Percentiles rank a stretch among this genome's conserved stretches.
phyloP scores from a whole-genome alignment of 495 filamentous ascomycete genomes.

The Parathielavia hyrcaniae region DNA sequence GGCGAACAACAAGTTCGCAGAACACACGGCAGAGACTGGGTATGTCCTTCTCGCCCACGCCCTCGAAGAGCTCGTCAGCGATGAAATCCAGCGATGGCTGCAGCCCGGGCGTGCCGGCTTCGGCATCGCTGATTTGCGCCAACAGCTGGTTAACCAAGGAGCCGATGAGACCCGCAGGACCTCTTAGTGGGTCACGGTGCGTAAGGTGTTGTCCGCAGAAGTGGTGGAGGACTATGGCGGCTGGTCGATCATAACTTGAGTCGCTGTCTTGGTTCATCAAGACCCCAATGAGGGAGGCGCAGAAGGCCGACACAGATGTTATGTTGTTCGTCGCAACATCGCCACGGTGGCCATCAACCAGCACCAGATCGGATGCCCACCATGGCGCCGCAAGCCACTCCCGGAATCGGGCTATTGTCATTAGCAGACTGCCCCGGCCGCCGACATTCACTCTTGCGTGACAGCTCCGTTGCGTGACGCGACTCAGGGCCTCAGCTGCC shows the following conservation, averaged over 20 bases:
- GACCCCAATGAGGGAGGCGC: not conserved
- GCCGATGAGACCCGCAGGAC: not conserved
- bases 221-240: conserved; percentile 1
- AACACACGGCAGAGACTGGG: not conserved
- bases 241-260: not conserved
- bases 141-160: not conserved
- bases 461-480: not conserved
- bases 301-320: not conserved
- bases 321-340: not conserved
- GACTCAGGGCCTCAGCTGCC: not conserved
- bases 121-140: not conserved
- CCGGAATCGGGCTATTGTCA: not conserved
- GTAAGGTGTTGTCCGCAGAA: not conserved
- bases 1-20: not conserved
- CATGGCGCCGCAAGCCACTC: not conserved
- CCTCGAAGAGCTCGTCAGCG: not conserved
- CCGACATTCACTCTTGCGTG: not conserved
- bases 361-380: not conserved
- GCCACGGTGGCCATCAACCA: conserved; percentile 1
- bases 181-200: not conserved
- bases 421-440: not conserved
- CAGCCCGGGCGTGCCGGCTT: not conserved
- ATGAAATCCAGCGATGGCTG: not conserved
- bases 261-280: not conserved
- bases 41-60: not conserved